Evolutionary conservation across 2,329 filamentous ascomycete species (phyloP).

Genomic region (Teratosphaeria destructans): DNA sequence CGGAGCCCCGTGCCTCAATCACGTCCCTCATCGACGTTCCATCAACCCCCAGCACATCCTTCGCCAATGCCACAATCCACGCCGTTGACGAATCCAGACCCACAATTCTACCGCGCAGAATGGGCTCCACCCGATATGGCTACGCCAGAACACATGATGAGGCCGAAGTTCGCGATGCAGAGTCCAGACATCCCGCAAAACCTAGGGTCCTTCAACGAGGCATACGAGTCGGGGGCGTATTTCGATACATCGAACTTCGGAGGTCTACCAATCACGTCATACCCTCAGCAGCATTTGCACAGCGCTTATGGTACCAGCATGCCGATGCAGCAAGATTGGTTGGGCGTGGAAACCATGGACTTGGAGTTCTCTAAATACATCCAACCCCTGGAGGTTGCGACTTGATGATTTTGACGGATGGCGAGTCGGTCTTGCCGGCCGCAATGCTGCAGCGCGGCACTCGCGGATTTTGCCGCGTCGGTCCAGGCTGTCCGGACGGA

Average conservation of each 20-base stretch:
- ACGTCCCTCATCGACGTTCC: background rate
- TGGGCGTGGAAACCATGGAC: background rate
- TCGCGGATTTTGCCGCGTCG: background rate
- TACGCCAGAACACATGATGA: conserved; percentile 12
- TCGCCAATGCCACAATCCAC: conserved; percentile 17
- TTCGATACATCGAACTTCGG: background rate
- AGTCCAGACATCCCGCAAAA: conserved; percentile 2
- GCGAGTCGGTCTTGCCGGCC: background rate
- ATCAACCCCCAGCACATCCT: conserved; percentile 8
- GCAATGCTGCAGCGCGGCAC: background rate
- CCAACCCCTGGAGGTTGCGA: background rate
- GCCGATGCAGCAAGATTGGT: background rate
- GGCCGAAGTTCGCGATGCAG: conserved; percentile 12
- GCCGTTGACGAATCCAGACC: conserved; percentile 14
- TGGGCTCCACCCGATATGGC: conserved; percentile 15
- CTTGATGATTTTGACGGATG: background rate
- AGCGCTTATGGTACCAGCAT: conserved; percentile 5
- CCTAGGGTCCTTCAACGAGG: background rate
- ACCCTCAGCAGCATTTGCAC: conserved; percentile 5
- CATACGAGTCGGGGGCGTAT: background rate
- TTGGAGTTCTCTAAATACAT: background rate
- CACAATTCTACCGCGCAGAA: conserved; percentile 22
- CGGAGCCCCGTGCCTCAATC: conserved; percentile 16
- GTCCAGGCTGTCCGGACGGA: background rate
- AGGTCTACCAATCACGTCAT: conserved; percentile 4